Percentiles rank a stretch among this genome's conserved stretches.
Evolutionary conservation across 441 rosid genomes (phyloP).

Genomic region (Jatropha podagrica): DNA sequence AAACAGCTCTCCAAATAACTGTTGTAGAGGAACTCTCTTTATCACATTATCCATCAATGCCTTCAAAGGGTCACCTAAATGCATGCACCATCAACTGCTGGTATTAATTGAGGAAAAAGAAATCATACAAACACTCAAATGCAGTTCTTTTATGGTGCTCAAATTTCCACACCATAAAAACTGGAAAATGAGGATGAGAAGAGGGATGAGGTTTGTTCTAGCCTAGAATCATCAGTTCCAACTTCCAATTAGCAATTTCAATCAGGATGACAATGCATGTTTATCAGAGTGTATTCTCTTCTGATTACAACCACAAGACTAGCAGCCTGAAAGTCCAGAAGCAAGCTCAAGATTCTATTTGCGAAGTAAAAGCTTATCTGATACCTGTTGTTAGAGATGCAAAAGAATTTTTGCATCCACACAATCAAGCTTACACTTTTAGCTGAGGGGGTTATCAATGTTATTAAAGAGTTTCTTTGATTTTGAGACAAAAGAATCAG

Average conservation of each 20-base stretch:
- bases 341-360: not conserved
- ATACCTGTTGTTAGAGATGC: not conserved
- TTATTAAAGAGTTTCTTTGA: not conserved
- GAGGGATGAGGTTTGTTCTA: not conserved
- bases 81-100: constrained; percentile 7
- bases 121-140: not conserved
- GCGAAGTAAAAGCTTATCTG: not conserved
- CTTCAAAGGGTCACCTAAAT: constrained; percentile 49
- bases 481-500: not conserved
- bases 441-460: not conserved
- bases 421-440: not conserved
- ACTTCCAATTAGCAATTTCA: not conserved
- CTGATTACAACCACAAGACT: not conserved
- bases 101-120: constrained; percentile 1
- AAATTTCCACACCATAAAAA: constrained; percentile 18
- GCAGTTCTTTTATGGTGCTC: not conserved
- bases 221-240: constrained; percentile 8
- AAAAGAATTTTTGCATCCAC: not conserved
- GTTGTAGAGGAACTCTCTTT: constrained; percentile 43
- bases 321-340: not conserved
- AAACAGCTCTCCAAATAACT: constrained; percentile 35
- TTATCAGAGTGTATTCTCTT: not conserved
- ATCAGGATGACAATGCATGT: not conserved
- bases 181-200: not conserved
- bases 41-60: constrained; percentile 32